Evolutionary conservation across 2,329 filamentous ascomycete genomes (phyloP).

Genomic region (Tolypocladium ophioglossoides): DNA sequence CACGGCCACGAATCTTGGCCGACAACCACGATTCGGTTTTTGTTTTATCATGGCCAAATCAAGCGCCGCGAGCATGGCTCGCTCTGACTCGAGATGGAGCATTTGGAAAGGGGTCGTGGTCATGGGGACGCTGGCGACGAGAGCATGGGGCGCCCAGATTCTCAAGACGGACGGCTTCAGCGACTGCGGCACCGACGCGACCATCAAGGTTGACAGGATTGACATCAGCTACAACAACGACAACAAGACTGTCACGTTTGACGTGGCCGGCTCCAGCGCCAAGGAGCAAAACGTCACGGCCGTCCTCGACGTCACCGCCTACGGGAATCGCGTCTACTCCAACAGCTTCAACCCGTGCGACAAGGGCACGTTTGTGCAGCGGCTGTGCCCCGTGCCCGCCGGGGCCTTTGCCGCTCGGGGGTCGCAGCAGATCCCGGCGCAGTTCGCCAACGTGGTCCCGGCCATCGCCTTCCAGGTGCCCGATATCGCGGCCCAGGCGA

Average conservation of each 20-base stretch:
- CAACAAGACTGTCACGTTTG: conserved; percentile 64
- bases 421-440: conserved; percentile 56
- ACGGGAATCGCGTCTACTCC: conserved; percentile 70
- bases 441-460: conserved; percentile 68
- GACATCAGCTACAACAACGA: conserved; percentile 71
- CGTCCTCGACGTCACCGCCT: conserved; percentile 65
- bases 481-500: conserved; percentile 80
- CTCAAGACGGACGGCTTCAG: conserved; percentile 74
- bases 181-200: conserved; percentile 47
- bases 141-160: conserved; percentile 56
- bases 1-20: neutral
- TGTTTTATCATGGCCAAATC: neutral
- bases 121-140: conserved; percentile 23
- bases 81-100: conserved; percentile 16
- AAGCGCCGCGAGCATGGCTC: conserved; percentile 19
- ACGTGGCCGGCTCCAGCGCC: conserved; percentile 68
- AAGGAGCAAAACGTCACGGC: conserved; percentile 73
- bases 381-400: conserved; percentile 77
- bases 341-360: conserved; percentile 80
- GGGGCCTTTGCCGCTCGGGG: conserved; percentile 67
- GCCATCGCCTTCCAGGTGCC: conserved; percentile 83
- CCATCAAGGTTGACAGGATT: conserved; percentile 60
- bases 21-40: neutral
- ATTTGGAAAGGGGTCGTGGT: conserved; percentile 22
- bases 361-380: conserved; percentile 49